Evolutionary conservation across 1,284 basidiomycete genomes (phyloP).

Genomic region (Cystobasidium pallidum): DNA sequence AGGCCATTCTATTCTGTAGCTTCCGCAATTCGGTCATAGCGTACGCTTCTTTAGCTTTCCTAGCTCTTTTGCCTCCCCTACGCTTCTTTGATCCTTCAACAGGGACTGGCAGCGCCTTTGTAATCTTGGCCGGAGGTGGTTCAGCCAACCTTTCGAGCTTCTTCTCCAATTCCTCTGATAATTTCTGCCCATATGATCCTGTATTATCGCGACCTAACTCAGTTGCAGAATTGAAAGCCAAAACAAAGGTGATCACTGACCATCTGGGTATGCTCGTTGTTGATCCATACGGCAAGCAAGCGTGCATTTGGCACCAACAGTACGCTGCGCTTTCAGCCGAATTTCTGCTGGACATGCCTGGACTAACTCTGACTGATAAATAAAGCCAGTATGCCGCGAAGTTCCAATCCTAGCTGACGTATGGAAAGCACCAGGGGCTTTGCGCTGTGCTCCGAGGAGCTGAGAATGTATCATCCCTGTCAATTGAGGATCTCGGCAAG

Average conservation of each 20-base stretch:
- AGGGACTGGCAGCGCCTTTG: conserved; percentile 93
- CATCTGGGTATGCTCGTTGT: conserved; percentile 73
- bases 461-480: conserved; percentile 55
- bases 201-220: neutral
- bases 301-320: conserved; percentile 86
- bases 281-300: conserved; percentile 92
- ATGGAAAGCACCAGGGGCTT: conserved; percentile 84
- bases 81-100: conserved; percentile 89
- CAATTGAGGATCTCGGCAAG: neutral
- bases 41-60: conserved; percentile 95
- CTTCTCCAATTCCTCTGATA: conserved; percentile 84
- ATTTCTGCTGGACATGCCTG: conserved; percentile 86
- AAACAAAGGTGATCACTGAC: conserved; percentile 58
- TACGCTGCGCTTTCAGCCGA: conserved; percentile 86
- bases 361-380: conserved; percentile 89
- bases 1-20: conserved; percentile 93
- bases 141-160: conserved; percentile 89
- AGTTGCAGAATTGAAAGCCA: neutral
- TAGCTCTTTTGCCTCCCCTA: conserved; percentile 89
- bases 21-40: conserved; percentile 96
- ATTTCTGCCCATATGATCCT: conserved; percentile 70
- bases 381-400: conserved; percentile 92
- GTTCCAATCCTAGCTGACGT: conserved; percentile 63
- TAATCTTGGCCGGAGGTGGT: conserved; percentile 89
- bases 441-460: conserved; percentile 91